Conservation (phyloP, 108 stramenopile genomes). For the Cyclotella kingstonii region DNA sequence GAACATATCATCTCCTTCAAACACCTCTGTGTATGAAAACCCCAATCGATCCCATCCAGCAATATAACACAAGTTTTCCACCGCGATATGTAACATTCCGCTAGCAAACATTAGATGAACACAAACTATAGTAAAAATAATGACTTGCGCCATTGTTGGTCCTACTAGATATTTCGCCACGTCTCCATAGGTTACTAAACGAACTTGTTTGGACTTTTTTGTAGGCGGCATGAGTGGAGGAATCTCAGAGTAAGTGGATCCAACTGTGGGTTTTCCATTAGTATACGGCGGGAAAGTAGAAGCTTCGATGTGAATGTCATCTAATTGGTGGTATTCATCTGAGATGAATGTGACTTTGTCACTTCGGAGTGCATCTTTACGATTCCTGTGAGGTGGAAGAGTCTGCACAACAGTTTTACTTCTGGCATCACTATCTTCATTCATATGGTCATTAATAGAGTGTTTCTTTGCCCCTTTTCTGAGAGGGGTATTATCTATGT, state of each 20-base stretch:
- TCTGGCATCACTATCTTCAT: no score
- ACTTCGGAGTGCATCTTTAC: no score
- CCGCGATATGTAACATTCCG: conserved; percentile 41
- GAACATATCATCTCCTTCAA: conserved; percentile 5
- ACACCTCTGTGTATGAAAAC: conserved; percentile 32
- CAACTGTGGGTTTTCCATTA: no score
- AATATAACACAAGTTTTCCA: conserved; percentile 45
- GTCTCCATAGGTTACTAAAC: conserved; percentile 50
- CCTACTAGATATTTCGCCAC: conserved; percentile 41
- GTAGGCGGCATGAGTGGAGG: conserved; percentile 7
- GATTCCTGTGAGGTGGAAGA: no score
- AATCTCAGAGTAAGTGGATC: background rate
- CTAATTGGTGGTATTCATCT: no score
- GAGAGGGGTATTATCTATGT: no score
- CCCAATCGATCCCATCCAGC: conserved; percentile 45
- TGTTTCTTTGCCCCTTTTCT: no score
- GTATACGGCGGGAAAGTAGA: no score
- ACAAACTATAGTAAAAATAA: conserved; percentile 38
- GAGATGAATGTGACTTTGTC: no score
- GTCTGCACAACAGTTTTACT: no score
- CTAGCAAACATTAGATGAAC: conserved; percentile 50
- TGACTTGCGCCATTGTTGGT: conserved; percentile 17
- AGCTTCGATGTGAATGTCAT: no score
- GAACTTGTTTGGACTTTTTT: conserved; percentile 17
- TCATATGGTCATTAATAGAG: no score